Evolutionary conservation across 1,139 yeast species (phyloP), one percentile per base, ranked within the genome.

Genomic region (Pichia norvegensis): DNA sequence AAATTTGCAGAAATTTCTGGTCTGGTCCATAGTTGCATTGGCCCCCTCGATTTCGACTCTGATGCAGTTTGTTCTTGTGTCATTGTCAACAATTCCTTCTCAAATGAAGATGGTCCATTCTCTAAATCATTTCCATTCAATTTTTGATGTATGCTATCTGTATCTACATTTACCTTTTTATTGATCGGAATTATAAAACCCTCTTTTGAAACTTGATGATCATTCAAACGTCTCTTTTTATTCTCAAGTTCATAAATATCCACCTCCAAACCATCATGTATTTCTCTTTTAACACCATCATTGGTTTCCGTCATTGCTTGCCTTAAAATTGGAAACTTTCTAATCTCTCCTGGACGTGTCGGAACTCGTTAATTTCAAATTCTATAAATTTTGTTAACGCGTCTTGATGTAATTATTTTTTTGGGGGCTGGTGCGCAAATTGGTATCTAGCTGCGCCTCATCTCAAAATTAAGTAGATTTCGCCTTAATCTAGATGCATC

Each of bases 81-180:
- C 85, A 84, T 81, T 13, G 69, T 67, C 19, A 77, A 62, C 50
- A 84, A 67, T 55, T 83, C 86, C 53, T 74, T 67, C 59, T 83
- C 92, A 59, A 84, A 84, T 29, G 70, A 69, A 17, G 87, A 76
- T 2, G 81, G 78, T 52, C 74, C 80, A 42, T 49, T 53, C 10
- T 62, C 65, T 1, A 50, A 42, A 40, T 59, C 60, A 4, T 51
- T 42, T 53, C 71, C 37, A 49, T 58, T 42, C 19, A 63, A 50
- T 46, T 61, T 61, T 33, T 54, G 49, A 45, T 61, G 65, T 20
- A 63, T 40, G 23, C 53, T 50, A 22, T 47, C 47, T 5, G 58
- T 49, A 38, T 49, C 38, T 4, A 46, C 48, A 21, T 42, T 31
- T 23, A 14, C 16, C 16, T 19, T 42, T n/a, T 41, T 51, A 35